A percentile compares a stretch with the other conserved stretches of the same genome.
Evolutionary conservation across 495 filamentous ascomycete genomes (phyloP).

Genomic region (Amniculicola lignicola): DNA sequence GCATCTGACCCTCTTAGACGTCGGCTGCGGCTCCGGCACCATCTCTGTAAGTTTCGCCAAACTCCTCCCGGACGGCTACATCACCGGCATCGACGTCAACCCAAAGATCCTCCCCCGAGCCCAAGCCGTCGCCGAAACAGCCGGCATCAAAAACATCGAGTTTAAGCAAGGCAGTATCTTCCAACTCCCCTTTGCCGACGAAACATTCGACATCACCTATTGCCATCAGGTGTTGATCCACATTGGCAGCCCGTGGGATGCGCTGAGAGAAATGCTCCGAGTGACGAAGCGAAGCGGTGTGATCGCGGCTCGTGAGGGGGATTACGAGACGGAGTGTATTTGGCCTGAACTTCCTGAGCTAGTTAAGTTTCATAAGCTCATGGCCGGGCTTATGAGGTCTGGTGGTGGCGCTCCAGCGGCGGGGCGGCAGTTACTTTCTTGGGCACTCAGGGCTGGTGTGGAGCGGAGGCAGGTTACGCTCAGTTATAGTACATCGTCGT

Average conservation of each 20-base stretch:
- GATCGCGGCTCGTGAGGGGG: constrained; percentile 46
- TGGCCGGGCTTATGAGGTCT: constrained; percentile 32
- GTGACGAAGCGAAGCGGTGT: constrained; percentile 46
- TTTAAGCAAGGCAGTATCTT: constrained; percentile 44
- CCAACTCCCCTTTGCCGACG: constrained; percentile 45
- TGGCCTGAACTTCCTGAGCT: constrained; percentile 43
- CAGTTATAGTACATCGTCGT: constrained; percentile 43
- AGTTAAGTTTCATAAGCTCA: constrained; percentile 39
- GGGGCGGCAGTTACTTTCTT: constrained; percentile 45
- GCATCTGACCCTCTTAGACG: constrained; percentile 40
- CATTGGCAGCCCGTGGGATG: constrained; percentile 40
- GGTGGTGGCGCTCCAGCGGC: constrained; percentile 38
- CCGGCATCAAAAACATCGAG: constrained; percentile 39
- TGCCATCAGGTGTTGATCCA: constrained; percentile 46
- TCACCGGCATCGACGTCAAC: constrained; percentile 47
- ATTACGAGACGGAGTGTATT: constrained; percentile 39
- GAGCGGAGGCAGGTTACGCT: constrained; percentile 40
- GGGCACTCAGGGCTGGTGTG: constrained; percentile 45
- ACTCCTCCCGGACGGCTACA: constrained; percentile 39
- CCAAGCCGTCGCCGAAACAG: constrained; percentile 33
- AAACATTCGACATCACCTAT: constrained; percentile 45
- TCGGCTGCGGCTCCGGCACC: constrained; percentile 44
- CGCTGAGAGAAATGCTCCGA: constrained; percentile 46
- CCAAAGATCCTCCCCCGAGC: constrained; percentile 42
- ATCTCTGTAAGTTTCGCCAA: constrained; percentile 26